Conservation (phyloP, 2,329 filamentous ascomycete species). For the Pestalotiopsis sp. region DNA sequence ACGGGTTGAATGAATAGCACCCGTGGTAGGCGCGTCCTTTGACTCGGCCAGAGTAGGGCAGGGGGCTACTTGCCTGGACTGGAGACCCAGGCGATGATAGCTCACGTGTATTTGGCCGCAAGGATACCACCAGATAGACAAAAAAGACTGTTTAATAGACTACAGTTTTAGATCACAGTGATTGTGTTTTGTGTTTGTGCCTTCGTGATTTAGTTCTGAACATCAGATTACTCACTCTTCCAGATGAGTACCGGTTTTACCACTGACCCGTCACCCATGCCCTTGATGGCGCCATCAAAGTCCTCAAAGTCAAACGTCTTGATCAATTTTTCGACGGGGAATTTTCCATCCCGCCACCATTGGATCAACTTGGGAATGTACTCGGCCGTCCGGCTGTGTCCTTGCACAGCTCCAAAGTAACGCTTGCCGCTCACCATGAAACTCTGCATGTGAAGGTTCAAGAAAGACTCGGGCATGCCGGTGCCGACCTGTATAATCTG, state of each 20-base stretch:
- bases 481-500: slow-evolving; percentile 54
- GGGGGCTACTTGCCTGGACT: slow-evolving; percentile 16
- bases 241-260: slow-evolving; percentile 24
- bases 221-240: slow-evolving; percentile 4
- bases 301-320: slow-evolving; percentile 19
- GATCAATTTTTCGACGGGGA: slow-evolving; percentile 21
- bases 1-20: slow-evolving; percentile 26
- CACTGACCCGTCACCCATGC: slow-evolving; percentile 19
- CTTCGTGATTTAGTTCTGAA: not conserved
- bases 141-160: slow-evolving; percentile 16
- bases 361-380: slow-evolving; percentile 26
- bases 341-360: slow-evolving; percentile 23
- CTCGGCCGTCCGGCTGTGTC: slow-evolving; percentile 41
- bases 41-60: slow-evolving; percentile 8
- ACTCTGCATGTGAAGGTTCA: slow-evolving; percentile 43
- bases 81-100: slow-evolving; percentile 18
- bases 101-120: slow-evolving; percentile 15
- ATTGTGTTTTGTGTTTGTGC: not conserved
- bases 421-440: slow-evolving; percentile 51
- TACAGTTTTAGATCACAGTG: slow-evolving; percentile 10
- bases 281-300: slow-evolving; percentile 17
- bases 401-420: slow-evolving; percentile 43
- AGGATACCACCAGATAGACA: slow-evolving; percentile 19
- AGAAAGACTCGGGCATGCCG: slow-evolving; percentile 42
- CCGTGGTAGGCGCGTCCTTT: slow-evolving; percentile 22